A percentile compares a stretch with the other conserved stretches of the same genome.
Conservation (phyloP, 345 rosid genomes). For the Gossypium australe region DNA sequence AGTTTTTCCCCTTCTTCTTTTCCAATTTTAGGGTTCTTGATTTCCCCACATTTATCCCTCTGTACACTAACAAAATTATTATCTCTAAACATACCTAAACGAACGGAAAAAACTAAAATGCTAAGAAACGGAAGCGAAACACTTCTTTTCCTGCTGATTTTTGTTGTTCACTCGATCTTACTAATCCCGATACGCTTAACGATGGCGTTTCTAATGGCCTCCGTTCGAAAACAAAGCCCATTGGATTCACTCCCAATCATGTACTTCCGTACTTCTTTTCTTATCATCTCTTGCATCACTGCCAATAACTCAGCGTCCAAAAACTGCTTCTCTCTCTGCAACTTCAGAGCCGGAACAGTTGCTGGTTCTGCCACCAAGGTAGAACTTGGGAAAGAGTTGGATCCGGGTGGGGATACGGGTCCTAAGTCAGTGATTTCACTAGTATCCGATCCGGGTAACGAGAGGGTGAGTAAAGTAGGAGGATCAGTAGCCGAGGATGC, state of each 20-base stretch:
- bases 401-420: slow-evolving; percentile 3
- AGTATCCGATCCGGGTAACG: slow-evolving; percentile 54
- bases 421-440: slow-evolving; percentile 22
- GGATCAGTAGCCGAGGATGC: slow-evolving; percentile 46
- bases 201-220: slow-evolving; percentile 52
- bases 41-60: slow-evolving; percentile 15
- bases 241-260: slow-evolving; percentile 52
- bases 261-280: slow-evolving; percentile 64
- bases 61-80: slow-evolving; percentile 56
- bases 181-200: slow-evolving; percentile 64
- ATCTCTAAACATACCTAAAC: slow-evolving; percentile 14
- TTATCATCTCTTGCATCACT: slow-evolving; percentile 68
- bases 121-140: background rate
- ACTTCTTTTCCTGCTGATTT: background rate
- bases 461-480: slow-evolving; percentile 52
- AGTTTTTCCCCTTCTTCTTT: too few species aligned
- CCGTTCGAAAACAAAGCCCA: slow-evolving; percentile 42
- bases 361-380: background rate
- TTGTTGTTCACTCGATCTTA: slow-evolving; percentile 38
- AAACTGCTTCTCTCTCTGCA: slow-evolving; percentile 43
- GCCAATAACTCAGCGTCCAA: slow-evolving; percentile 54
- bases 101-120: background rate
- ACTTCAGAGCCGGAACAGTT: background rate
- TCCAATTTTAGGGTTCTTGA: background rate
- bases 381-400: slow-evolving; percentile 13